Conservation (phyloP, 495 filamentous ascomycete species). For the Hypoxylon cercidicola region DNA sequence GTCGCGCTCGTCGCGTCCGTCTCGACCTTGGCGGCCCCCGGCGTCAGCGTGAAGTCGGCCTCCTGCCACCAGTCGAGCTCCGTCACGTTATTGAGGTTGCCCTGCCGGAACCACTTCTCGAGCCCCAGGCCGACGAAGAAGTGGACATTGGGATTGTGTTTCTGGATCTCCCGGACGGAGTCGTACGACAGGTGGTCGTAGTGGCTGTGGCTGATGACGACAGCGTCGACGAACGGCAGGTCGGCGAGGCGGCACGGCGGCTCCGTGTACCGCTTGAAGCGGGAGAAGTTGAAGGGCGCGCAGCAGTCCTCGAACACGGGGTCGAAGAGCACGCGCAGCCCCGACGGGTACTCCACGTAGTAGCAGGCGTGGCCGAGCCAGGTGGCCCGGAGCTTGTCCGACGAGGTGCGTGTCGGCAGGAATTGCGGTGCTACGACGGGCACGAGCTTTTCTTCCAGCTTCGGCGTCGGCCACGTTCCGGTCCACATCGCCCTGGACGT, state of each 20-base stretch:
- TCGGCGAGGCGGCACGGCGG: conserved; percentile 81
- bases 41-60: conserved; percentile 72
- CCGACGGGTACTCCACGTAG: conserved; percentile 89
- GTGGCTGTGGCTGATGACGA: conserved; percentile 92
- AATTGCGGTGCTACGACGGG: conserved; percentile 76
- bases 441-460: conserved; percentile 69
- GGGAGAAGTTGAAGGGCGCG: conserved; percentile 74
- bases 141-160: conserved; percentile 79
- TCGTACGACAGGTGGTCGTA: conserved; percentile 91
- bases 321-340: conserved; percentile 91
- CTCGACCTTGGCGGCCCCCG: conserved; percentile 48
- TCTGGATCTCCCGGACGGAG: conserved; percentile 74
- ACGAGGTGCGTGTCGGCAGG: conserved; percentile 64
- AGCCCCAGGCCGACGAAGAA: conserved; percentile 93
- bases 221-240: conserved; percentile 84
- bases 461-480: conserved; percentile 57
- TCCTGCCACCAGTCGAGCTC: conserved; percentile 98
- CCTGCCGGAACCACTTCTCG: conserved; percentile 80
- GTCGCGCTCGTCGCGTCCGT: conserved; percentile 15
- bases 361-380: conserved; percentile 98
- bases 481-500: not conserved
- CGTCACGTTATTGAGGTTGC: conserved; percentile 77
- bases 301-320: conserved; percentile 94
- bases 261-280: conserved; percentile 84
- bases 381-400: conserved; percentile 79